These are phyloP conservation scores for Plectranthus barbatus DNA, from an alignment of 257 asterid genomes.

Conservation along the genomic window DNA sequence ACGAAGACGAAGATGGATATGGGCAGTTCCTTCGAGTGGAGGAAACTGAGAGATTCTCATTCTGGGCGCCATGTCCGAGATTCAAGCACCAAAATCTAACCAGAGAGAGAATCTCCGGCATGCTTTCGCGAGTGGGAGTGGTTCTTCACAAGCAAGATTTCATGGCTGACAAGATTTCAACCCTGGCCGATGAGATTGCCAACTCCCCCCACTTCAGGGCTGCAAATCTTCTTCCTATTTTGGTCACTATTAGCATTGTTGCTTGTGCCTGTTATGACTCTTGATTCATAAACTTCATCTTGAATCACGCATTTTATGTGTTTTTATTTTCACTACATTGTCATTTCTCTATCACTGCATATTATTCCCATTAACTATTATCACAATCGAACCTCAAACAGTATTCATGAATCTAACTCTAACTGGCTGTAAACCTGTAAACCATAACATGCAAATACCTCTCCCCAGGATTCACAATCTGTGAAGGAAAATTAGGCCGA, in stretches of 20 bases:
- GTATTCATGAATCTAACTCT: no score
- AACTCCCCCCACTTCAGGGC: background rate
- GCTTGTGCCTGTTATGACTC: background rate
- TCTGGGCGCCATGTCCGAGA: constrained; percentile 24
- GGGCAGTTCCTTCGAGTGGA: background rate
- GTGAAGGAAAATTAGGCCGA: constrained; percentile 68
- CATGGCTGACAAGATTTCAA: constrained; percentile 18
- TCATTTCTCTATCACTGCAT: no score
- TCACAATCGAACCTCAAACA: no score
- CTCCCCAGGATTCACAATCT: constrained; percentile 59
- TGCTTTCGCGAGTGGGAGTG: constrained; percentile 14
- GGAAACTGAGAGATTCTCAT: background rate
- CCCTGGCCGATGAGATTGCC: constrained; percentile 11
- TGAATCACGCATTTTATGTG: no score
- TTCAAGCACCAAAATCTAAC: background rate
- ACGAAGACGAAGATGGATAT: background rate
- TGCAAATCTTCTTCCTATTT: background rate
- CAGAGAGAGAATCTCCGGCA: background rate
- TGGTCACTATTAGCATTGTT: background rate
- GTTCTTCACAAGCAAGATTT: constrained; percentile 18
- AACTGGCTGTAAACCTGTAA: constrained; percentile 52
- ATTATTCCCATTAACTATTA: no score
- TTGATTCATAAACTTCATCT: no score
- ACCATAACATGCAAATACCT: constrained; percentile 56
- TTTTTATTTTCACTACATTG: no score